Conservation (phyloP, 2,329 filamentous ascomycete species). For the Phialocephala sp. region DNA sequence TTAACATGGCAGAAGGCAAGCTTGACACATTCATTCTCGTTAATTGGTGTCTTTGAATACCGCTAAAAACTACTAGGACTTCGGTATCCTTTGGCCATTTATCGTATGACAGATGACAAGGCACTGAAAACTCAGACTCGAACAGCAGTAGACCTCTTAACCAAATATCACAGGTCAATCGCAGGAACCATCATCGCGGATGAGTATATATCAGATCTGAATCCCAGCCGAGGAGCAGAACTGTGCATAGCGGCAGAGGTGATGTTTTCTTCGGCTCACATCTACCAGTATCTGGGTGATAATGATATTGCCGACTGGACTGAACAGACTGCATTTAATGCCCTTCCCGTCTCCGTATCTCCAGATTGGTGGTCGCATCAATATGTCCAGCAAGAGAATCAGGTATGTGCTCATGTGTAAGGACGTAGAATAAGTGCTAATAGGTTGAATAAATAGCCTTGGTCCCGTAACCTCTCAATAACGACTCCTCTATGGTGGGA, state of each 20-base stretch:
- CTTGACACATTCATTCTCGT: neutral
- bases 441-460: constrained; percentile 43
- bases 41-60: neutral
- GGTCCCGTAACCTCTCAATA: constrained; percentile 46
- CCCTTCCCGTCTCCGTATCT: constrained; percentile 56
- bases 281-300: constrained; percentile 44
- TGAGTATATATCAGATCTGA: constrained; percentile 2
- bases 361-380: constrained; percentile 62
- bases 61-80: no score
- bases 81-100: neutral
- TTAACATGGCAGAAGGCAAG: constrained; percentile 42
- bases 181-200: constrained; percentile 51
- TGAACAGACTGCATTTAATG: constrained; percentile 60
- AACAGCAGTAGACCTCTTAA: constrained; percentile 47
- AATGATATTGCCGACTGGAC: constrained; percentile 54
- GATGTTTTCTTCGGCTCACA: constrained; percentile 44
- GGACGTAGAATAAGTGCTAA: neutral
- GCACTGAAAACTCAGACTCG: constrained; percentile 32
- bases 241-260: constrained; percentile 46
- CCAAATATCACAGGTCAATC: constrained; percentile 48
- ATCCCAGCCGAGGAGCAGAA: constrained; percentile 36
- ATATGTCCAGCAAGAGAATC: constrained; percentile 60
- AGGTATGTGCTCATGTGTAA: constrained; percentile 40
- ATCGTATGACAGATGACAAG: neutral
- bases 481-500: constrained; percentile 26